These are phyloP conservation scores for Guadua angustifolia DNA, from an alignment of 176 grass and related monocot genomes.

Conservation along the genomic window DNA sequence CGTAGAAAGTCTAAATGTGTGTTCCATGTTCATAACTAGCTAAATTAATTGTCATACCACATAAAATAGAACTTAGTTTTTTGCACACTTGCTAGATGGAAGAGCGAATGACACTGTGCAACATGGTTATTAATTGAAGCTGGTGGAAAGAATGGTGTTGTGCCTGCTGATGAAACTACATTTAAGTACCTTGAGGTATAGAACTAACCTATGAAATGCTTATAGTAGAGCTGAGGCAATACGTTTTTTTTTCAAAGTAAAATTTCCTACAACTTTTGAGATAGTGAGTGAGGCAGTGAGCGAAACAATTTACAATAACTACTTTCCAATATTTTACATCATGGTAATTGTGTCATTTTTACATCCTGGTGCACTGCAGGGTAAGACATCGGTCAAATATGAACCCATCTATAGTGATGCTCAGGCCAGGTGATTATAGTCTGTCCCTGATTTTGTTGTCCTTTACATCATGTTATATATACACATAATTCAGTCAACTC, in stretches of 20 bases:
- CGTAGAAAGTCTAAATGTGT: slow-evolving; percentile 72
- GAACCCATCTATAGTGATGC: slow-evolving; percentile 85
- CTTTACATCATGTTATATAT: slow-evolving; percentile 10
- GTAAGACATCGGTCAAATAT: slow-evolving; percentile 66
- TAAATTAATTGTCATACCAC: not conserved
- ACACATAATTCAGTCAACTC: not conserved
- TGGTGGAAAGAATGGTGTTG: slow-evolving; percentile 87
- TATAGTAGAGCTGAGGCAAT: not conserved
- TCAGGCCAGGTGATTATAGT: slow-evolving; percentile 70
- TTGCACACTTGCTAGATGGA: slow-evolving; percentile 67
- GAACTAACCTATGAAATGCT: slow-evolving; percentile 34
- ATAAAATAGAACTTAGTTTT: slow-evolving; percentile 9
- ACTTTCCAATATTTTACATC: slow-evolving; percentile 8
- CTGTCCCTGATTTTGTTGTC: slow-evolving; percentile 25
- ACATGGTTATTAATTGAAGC: slow-evolving; percentile 98
- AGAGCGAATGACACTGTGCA: slow-evolving; percentile 94
- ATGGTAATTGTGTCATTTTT: slow-evolving; percentile 36
- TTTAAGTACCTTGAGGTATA: slow-evolving; percentile 91
- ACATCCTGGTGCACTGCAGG: slow-evolving; percentile 53
- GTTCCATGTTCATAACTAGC: slow-evolving; percentile 32
- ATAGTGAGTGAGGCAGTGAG: not conserved
- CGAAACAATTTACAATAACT: slow-evolving; percentile 28
- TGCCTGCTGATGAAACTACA: slow-evolving; percentile 85
- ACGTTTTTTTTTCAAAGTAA: slow-evolving; percentile 1
- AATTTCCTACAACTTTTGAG: not conserved